These are phyloP conservation scores for Euphorbia pulcherrima DNA, from an alignment of 345 rosid genomes.

Conservation along the genomic window DNA sequence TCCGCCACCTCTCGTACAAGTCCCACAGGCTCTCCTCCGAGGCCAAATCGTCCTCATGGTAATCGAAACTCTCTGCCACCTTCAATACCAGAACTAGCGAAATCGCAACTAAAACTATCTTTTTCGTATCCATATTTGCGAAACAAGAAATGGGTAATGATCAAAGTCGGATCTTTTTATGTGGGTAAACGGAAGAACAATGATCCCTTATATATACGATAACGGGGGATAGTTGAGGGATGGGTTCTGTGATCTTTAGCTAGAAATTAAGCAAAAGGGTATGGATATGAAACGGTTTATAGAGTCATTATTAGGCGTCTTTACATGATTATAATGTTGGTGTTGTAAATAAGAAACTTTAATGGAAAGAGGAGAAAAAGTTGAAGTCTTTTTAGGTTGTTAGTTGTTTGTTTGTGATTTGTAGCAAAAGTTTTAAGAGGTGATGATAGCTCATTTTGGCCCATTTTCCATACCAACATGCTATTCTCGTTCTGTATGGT, in stretches of 20 bases:
- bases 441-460: constrained; percentile 6
- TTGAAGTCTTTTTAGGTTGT: neutral
- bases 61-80: constrained; percentile 18
- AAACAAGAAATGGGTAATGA: neutral
- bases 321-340: no score
- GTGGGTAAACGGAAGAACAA: neutral
- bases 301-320: no score
- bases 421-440: neutral
- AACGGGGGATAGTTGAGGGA: no score
- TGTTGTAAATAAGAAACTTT: no score
- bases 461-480: constrained; percentile 7
- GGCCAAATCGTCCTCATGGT: constrained; percentile 15
- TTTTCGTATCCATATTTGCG: constrained; percentile 4
- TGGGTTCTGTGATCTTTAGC: constrained; percentile 14
- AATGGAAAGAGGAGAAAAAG: neutral
- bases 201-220: neutral
- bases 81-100: constrained; percentile 15
- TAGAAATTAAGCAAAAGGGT: constrained; percentile 18
- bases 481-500: constrained; percentile 18
- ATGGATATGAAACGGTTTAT: neutral
- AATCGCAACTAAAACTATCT: constrained; percentile 6
- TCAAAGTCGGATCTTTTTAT: neutral
- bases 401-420: constrained; percentile 7
- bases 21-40: constrained; percentile 25
- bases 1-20: constrained; percentile 23